phyloP scores from a whole-genome alignment of 208 protist species.

The Wallacemonas collosoma region DNA sequence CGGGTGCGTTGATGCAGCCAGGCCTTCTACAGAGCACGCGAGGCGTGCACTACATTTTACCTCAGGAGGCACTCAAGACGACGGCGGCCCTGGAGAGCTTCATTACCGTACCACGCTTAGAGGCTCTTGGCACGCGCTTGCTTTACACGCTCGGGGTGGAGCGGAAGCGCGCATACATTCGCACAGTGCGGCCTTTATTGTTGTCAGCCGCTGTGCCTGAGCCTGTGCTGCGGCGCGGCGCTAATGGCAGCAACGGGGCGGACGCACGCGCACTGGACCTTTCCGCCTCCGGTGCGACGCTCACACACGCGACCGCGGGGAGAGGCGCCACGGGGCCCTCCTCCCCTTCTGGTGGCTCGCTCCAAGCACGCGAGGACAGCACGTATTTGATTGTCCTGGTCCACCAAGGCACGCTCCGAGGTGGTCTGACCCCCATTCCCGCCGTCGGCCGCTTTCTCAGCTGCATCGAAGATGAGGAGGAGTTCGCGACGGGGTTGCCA shows the following conservation, averaged over 20 bases:
- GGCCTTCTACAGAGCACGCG: constrained; percentile 82
- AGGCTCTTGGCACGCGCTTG: constrained; percentile 57
- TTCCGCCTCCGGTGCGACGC: not conserved
- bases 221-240: not conserved
- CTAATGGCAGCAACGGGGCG: not conserved
- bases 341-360: too few relatives aligned
- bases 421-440: constrained; percentile 38
- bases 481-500: constrained; percentile 52
- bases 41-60: constrained; percentile 77
- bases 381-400: constrained; percentile 64
- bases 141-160: constrained; percentile 75
- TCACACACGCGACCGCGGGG: too few relatives aligned
- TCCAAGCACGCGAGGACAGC: constrained; percentile 23
- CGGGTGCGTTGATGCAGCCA: constrained; percentile 81
- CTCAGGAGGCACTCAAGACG: constrained; percentile 61
- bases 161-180: constrained; percentile 52
- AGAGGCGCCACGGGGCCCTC: too few relatives aligned
- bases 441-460: constrained; percentile 57
- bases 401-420: constrained; percentile 44
- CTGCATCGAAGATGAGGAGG: constrained; percentile 71
- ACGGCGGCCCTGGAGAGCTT: constrained; percentile 78
- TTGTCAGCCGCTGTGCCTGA: constrained; percentile 65
- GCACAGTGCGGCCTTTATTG: constrained; percentile 63
- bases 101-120: constrained; percentile 56
- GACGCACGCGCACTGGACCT: not conserved